These are phyloP conservation scores for Aspergillus sp. DNA, from an alignment of 2,329 filamentous ascomycete genomes.

Conservation along the genomic window DNA sequence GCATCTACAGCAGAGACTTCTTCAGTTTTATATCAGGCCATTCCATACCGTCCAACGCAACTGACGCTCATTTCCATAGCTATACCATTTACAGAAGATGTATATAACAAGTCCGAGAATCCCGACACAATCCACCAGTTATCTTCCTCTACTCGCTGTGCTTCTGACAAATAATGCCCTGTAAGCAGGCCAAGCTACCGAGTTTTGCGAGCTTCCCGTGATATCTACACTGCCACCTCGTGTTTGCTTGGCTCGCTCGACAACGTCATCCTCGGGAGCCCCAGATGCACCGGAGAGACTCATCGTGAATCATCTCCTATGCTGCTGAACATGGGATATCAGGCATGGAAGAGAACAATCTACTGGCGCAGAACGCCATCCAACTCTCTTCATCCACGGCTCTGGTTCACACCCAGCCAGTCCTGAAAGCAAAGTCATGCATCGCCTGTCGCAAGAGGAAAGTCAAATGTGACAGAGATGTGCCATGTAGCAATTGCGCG, in stretches of 20 bases:
- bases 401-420: not conserved
- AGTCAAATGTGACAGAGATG: constrained; percentile 26
- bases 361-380: not conserved
- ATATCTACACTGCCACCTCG: constrained; percentile 7
- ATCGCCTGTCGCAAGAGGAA: constrained; percentile 26
- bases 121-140: not conserved
- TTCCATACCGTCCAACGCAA: not conserved
- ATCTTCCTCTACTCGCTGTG: not conserved
- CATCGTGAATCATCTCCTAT: not conserved
- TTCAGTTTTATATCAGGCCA: not conserved
- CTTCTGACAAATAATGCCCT: constrained; percentile 1
- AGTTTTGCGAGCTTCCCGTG: constrained; percentile 13
- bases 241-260: not conserved
- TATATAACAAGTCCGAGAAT: not conserved
- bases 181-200: constrained; percentile 8
- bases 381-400: not conserved
- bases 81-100: not conserved
- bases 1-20: not conserved
- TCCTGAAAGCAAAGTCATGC: constrained; percentile 21
- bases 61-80: not conserved
- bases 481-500: constrained; percentile 25
- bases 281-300: not conserved
- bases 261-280: not conserved
- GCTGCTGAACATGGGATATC: not conserved
- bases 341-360: not conserved